A percentile compares a stretch with the other conserved stretches of the same genome.
Evolutionary conservation across 2,329 filamentous ascomycete species (phyloP).

Genomic region (Xylaria sp.): DNA sequence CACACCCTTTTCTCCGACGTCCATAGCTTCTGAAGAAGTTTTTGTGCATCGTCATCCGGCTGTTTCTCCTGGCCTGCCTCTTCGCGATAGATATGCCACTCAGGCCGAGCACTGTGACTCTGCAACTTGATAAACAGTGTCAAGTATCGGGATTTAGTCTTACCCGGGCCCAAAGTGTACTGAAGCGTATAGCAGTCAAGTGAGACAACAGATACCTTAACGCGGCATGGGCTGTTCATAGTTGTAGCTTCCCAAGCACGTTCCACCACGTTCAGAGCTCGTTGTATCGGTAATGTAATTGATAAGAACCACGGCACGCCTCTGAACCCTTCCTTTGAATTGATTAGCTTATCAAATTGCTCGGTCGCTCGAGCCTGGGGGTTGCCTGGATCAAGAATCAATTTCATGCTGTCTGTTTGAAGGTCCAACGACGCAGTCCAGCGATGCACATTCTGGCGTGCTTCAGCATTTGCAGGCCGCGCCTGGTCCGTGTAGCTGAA

Average conservation of each 20-base stretch:
- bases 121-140: constrained; percentile 64
- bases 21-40: constrained; percentile 46
- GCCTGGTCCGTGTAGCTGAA: constrained; percentile 71
- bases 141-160: constrained; percentile 52
- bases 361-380: constrained; percentile 74
- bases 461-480: constrained; percentile 38
- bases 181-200: constrained; percentile 68
- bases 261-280: constrained; percentile 69
- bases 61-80: constrained; percentile 41
- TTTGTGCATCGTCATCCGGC: constrained; percentile 48
- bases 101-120: constrained; percentile 58
- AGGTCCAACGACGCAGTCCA: constrained; percentile 70
- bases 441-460: constrained; percentile 42
- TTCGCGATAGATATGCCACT: constrained; percentile 62
- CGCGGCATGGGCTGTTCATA: constrained; percentile 56
- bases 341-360: constrained; percentile 64
- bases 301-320: constrained; percentile 65
- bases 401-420: constrained; percentile 60
- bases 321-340: constrained; percentile 58
- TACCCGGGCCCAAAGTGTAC: constrained; percentile 56
- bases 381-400: constrained; percentile 70
- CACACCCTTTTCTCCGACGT: constrained; percentile 44
- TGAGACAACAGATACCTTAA: constrained; percentile 63
- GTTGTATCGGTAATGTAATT: constrained; percentile 72
- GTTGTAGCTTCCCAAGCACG: constrained; percentile 59